Base-by-base conservation (phyloP, 2,329 filamentous ascomycete genomes). In the Parafenestella ontariensis region DNA sequence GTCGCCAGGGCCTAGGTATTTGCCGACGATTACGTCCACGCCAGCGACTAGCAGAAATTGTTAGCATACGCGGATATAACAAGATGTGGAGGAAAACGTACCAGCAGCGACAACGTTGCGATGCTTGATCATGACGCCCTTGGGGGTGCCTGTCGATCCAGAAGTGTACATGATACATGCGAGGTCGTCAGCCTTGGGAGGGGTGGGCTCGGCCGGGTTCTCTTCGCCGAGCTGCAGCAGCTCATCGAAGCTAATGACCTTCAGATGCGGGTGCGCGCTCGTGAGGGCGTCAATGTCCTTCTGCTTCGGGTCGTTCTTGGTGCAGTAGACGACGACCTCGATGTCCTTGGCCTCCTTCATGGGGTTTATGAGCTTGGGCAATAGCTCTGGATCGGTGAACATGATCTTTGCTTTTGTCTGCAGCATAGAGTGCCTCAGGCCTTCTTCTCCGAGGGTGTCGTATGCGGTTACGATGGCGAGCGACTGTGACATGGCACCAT, bases 401-500 rank as follows among this genome's bases (percentile, higher is more conserved):
- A 97, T 94, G 75, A 89, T 88, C 67, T 87, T 87, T 47, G 91
- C 89, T 58, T 87, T 82, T 48, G 92, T 95, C 78, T 96, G 90
- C 20, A 87, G 82, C 61, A 97, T 85, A 3, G 92, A 96, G 80
- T 96, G 92, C 79, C 89, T 87, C 59, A 97, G 85, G 42, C 92
- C 93, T 58, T 88, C 87, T 68, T 91, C 85, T 49, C 93, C 93
- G 40, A 97, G 88, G 26, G 92, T 96, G 76, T 97, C 93, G 77
- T 97, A 97, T 46, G 93, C 92, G 41, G 94, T 98, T 46, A 97
- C 94, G 64, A 97, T 93, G 54, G 91, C 87, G 74, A 97, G 87
- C 40, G 91, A 93, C 77, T 98, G 94, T 15, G 92, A 93, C 18
- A 87, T 78, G 51, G 85, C 89, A 82, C 83, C 86, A 74, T 96